Evolutionary conservation across 1,139 yeast species (phyloP), one percentile per base, ranked within the genome.

Genomic region (Meyerozyma smithsonii): DNA sequence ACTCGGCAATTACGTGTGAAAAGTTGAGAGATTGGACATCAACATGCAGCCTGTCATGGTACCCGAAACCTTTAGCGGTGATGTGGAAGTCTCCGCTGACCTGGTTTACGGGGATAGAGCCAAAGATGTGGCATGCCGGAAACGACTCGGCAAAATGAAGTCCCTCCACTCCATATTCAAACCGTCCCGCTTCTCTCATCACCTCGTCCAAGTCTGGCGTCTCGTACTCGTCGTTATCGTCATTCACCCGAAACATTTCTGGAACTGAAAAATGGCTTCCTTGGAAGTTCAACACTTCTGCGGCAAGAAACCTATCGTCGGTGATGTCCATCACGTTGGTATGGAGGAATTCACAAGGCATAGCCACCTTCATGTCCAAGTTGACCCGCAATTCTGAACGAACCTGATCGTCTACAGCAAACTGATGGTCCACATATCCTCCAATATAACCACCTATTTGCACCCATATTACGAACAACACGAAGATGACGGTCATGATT

Each of bases 111-210:
- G 95, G 94, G 38, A 92, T 73, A 0, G 84, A 72, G 1, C 98
- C 99, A 55, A 78, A 88, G 2, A 92, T 78, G 47, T 92, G 88
- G 59, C 99, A 92, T 3, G 95, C 94, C 5, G 88, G 84, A 0
- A 81, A 78, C 3, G 76, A 82, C 37, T 69, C 70, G 47, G 72
- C 65, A 11, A 52, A 46, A 26, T 67, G 58, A 3, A 52, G 47
- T 2, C 81, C 81, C 16, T 56, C 48, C 2, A 60, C 50, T 43
- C 75, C 62, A 50, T 78, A 84, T 47, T 81, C 80, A 0, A 90
- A 90, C 36, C 77, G 69, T 38, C 83, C 61, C 5, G 85, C 77
- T 44, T 80, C 83, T 38, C 74, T 76, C 64, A 84, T 65, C 36
- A 85, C 75, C 48, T 74, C 79, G 46, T 81, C 87, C 45, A 84